Evolutionary conservation across 257 asterid genomes (phyloP).

Genomic region (Echites panduratus): DNA sequence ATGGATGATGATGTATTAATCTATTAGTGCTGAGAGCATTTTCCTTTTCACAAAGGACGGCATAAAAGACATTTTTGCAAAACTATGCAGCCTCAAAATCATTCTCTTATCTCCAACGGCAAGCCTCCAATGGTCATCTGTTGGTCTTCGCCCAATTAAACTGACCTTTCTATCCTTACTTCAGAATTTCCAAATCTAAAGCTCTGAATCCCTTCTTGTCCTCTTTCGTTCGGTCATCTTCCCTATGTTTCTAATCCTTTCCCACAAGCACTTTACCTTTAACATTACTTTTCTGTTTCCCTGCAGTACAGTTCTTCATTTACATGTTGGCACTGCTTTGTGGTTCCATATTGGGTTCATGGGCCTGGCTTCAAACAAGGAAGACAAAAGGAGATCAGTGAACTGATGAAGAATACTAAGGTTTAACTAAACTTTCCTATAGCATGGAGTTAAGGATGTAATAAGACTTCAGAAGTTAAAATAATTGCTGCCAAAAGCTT

Average conservation of each 20-base stretch:
- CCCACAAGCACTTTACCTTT: conserved; percentile 13
- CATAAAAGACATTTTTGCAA: conserved; percentile 42
- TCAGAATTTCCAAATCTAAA: conserved; percentile 15
- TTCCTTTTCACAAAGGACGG: conserved; percentile 29
- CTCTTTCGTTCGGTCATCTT: conserved; percentile 30
- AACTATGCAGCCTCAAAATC: conserved; percentile 38
- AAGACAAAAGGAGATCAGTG: too few species aligned
- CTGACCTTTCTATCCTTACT: conserved; percentile 8
- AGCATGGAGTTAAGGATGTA: too few species aligned
- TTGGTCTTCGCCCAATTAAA: conserved; percentile 24
- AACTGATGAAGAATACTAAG: too few species aligned
- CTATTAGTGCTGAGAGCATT: conserved; percentile 9
- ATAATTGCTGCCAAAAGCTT: too few species aligned
- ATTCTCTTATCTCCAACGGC: conserved; percentile 43
- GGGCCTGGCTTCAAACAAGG: too few species aligned
- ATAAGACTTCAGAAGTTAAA: too few species aligned
- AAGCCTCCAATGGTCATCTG: conserved; percentile 31
- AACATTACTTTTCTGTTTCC: too few species aligned
- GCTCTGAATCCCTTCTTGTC: conserved; percentile 38
- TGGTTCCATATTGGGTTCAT: too few species aligned
- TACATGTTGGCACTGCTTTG: too few species aligned
- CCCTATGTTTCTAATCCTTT: conserved; percentile 13
- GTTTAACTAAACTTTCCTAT: too few species aligned
- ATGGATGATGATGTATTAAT: not conserved
- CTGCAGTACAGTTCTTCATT: too few species aligned